Conservation (phyloP, 192 early-diverging fungal species). For the Geranomyces michiganensis region DNA sequence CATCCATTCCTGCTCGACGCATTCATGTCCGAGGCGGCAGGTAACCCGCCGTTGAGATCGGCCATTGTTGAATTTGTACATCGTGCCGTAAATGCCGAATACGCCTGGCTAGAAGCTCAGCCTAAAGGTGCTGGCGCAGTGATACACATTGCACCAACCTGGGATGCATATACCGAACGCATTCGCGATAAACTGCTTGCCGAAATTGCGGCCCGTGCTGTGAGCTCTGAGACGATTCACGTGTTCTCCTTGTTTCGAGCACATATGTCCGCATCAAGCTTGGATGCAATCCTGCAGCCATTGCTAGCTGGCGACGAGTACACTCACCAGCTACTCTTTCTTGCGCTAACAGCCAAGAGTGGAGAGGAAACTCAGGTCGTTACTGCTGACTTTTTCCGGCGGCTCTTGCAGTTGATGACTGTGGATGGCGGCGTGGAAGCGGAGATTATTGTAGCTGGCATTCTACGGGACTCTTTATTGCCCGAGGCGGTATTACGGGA, state of each 20-base stretch:
- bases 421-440: background rate
- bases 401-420: constrained; percentile 9
- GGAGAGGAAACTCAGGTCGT: background rate
- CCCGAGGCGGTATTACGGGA: background rate
- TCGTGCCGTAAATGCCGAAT: background rate
- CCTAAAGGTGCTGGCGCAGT: background rate
- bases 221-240: constrained; percentile 4
- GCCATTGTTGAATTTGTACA: constrained; percentile 2
- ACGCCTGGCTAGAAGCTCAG: background rate
- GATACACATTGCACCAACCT: background rate
- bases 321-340: constrained; percentile 2
- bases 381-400: background rate
- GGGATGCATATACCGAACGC: constrained; percentile 15
- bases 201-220: background rate
- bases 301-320: constrained; percentile 24
- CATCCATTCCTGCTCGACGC: constrained; percentile 38
- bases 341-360: constrained; percentile 15
- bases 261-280: constrained; percentile 21
- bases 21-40: constrained; percentile 25
- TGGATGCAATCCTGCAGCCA: constrained; percentile 36
- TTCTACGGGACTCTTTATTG: background rate
- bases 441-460: background rate
- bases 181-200: constrained; percentile 16
- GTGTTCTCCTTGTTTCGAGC: constrained; percentile 30
- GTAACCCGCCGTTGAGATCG: background rate